These are phyloP conservation scores for Chamaecyparis obtusa DNA, from an alignment of 75 land plant genomes.

Conservation along the genomic window DNA sequence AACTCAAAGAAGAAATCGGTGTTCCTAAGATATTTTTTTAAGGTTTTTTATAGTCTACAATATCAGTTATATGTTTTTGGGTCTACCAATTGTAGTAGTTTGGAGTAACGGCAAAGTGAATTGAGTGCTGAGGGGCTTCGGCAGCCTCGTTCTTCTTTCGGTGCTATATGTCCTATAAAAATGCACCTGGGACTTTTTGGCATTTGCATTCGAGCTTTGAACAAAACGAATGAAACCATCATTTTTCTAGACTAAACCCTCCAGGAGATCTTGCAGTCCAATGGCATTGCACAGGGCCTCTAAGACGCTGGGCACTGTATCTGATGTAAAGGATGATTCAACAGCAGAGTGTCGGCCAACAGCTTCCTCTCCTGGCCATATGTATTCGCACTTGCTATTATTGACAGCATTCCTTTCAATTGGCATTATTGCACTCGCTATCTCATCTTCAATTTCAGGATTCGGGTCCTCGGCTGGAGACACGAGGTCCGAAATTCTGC, in stretches of 20 bases:
- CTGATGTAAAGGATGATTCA: neutral
- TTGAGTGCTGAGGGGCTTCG: too few relatives aligned
- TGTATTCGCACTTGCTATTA: neutral
- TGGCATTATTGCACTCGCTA: neutral
- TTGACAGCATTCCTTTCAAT: neutral
- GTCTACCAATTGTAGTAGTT: too few relatives aligned
- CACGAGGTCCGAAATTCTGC: neutral
- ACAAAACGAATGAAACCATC: neutral
- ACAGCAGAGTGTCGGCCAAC: neutral
- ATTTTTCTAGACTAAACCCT: neutral
- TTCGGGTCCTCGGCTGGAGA: neutral
- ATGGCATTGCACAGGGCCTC: conserved; percentile 5
- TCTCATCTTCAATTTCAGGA: conserved; percentile 3
- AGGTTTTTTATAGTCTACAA: too few relatives aligned
- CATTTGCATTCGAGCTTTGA: neutral
- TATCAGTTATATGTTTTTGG: too few relatives aligned
- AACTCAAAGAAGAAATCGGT: too few relatives aligned
- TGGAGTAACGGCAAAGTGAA: too few relatives aligned
- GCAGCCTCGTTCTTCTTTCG: too few relatives aligned
- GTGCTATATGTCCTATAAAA: too few relatives aligned
- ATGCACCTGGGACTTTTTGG: neutral
- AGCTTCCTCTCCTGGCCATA: neutral
- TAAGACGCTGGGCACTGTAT: neutral
- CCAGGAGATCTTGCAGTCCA: neutral
- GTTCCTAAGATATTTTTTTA: too few relatives aligned